A percentile compares a stretch with the other conserved stretches of the same genome.
These are phyloP conservation scores for Gymnopilus dilepis DNA, from an alignment of 768 basidiomycete species.

Conservation along the genomic window DNA sequence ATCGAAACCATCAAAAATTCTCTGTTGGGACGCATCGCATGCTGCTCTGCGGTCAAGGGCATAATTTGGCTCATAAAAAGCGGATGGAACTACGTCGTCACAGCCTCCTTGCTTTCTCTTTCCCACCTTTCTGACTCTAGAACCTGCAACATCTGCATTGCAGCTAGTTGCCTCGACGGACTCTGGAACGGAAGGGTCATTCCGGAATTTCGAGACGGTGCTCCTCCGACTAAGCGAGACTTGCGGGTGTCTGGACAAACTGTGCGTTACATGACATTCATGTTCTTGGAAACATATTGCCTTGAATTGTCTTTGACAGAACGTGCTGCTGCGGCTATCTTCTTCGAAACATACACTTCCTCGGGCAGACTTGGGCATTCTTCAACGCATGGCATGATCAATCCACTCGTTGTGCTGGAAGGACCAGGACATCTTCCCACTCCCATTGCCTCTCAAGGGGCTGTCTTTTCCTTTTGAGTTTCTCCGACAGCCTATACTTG, in stretches of 20 bases:
- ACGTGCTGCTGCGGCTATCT: background rate
- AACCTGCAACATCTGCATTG: background rate
- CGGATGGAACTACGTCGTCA: conserved; percentile 4
- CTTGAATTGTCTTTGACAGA: background rate
- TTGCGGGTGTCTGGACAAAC: background rate
- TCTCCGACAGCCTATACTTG: background rate
- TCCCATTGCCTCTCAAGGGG: background rate
- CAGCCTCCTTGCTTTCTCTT: background rate
- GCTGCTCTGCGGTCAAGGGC: conserved; percentile 19
- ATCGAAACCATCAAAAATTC: background rate
- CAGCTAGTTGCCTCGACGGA: background rate
- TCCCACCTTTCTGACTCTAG: background rate
- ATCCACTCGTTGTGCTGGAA: background rate
- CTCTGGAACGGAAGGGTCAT: background rate
- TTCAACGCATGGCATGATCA: background rate
- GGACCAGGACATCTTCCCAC: background rate
- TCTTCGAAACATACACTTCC: conserved; percentile 1
- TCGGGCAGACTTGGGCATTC: conserved; percentile 3
- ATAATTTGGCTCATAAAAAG: conserved; percentile 17
- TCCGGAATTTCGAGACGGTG: conserved; percentile 2
- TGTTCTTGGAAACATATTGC: conserved; percentile 3
- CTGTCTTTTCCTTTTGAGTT: conserved; percentile 12
- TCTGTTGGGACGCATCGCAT: conserved; percentile 16
- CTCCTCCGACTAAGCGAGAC: conserved; percentile 3
- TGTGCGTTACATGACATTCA: background rate